Evolutionary conservation across 2,329 filamentous ascomycete species (phyloP).

Genomic region (Arthrinium puccinioides): DNA sequence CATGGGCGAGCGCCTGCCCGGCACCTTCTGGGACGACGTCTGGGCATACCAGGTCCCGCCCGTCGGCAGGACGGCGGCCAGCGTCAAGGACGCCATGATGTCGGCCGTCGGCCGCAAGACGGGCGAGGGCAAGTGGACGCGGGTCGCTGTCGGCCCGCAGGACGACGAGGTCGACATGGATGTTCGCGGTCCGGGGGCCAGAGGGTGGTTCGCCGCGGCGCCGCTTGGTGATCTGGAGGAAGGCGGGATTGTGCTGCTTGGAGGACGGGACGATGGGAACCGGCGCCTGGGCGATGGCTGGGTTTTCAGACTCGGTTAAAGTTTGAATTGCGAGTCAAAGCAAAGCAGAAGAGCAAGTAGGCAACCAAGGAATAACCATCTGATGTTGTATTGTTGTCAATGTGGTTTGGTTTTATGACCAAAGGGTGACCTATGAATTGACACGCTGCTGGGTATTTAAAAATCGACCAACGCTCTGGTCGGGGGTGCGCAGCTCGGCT

Average conservation of each 20-base stretch:
- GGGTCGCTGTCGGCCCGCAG: conserved; percentile 36
- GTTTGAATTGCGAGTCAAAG: too few relatives aligned
- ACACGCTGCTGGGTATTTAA: too few relatives aligned
- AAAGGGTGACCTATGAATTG: too few relatives aligned
- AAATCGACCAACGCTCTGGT: too few relatives aligned
- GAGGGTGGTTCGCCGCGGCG: conserved; percentile 53
- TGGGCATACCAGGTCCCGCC: conserved; percentile 59
- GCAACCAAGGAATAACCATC: too few relatives aligned
- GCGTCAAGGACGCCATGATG: conserved; percentile 47
- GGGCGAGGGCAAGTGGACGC: conserved; percentile 52
- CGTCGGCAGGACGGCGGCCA: conserved; percentile 44
- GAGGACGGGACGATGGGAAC: conserved; percentile 47
- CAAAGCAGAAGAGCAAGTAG: too few relatives aligned
- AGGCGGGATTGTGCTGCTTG: conserved; percentile 52
- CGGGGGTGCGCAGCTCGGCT: too few relatives aligned
- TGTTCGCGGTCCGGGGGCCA: conserved; percentile 38
- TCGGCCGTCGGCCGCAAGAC: conserved; percentile 44
- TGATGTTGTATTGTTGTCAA: too few relatives aligned
- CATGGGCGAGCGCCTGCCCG: conserved; percentile 50
- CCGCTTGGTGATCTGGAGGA: conserved; percentile 52
- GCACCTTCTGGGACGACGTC: conserved; percentile 50
- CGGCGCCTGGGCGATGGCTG: conserved; percentile 53
- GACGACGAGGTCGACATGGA: conserved; percentile 44
- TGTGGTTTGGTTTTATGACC: too few relatives aligned
- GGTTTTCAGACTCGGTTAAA: conserved; percentile 48